Conservation (phyloP, 306 rosid genomes). For the Purshia tridentata region DNA sequence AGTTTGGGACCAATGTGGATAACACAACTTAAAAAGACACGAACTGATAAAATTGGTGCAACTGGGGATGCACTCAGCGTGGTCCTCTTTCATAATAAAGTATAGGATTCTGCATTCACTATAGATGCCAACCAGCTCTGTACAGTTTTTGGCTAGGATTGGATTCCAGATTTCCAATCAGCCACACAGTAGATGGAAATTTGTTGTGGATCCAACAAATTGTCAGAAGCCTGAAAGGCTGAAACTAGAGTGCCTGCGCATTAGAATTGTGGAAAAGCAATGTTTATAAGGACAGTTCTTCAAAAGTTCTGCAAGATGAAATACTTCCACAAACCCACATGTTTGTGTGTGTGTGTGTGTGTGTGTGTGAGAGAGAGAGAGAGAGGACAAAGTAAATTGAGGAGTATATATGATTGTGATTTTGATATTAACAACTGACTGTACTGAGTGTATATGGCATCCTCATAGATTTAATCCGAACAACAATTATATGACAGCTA, state of each 20-base stretch:
- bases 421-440: not conserved
- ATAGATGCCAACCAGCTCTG: slow-evolving; percentile 7
- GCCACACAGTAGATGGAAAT: too few relatives aligned
- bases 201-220: too few relatives aligned
- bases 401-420: not conserved
- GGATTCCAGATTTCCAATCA: too few relatives aligned
- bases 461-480: not conserved
- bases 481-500: not conserved
- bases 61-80: slow-evolving; percentile 14
- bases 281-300: not conserved
- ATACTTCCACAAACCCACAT: too few relatives aligned
- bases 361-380: not conserved
- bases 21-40: slow-evolving; percentile 19
- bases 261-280: not conserved
- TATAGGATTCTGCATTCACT: slow-evolving; percentile 20
- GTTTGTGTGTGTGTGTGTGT: too few relatives aligned
- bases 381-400: not conserved
- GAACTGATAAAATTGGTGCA: not conserved
- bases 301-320: not conserved
- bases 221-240: not conserved
- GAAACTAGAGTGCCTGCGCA: not conserved
- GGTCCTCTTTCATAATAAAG: slow-evolving; percentile 33
- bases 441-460: not conserved
- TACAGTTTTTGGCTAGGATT: not conserved
- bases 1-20: slow-evolving; percentile 27